Evolutionary conservation across 1,284 basidiomycete species (phyloP), one percentile per base, ranked within the genome.

Genomic region (Sanguinoderma infundibulare): DNA sequence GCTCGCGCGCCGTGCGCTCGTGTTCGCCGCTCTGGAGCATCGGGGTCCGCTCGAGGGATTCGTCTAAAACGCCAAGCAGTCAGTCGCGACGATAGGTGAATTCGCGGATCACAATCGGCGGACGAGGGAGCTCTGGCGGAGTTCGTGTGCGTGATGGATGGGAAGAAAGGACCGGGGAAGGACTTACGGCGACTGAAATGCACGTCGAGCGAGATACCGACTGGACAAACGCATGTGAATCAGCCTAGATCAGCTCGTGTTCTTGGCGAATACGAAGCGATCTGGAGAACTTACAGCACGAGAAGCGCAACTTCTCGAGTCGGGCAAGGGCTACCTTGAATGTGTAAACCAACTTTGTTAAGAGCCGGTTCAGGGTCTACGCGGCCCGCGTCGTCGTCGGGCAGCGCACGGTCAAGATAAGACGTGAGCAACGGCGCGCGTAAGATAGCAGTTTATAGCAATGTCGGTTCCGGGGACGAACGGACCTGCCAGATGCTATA

Each of bases 401-500:
- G 3, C 24, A 46, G 8, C 42, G 24, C 42, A 15, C 8, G 42
- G 42, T 8, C 42, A 46, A 46, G 24, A 46, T 28, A 26, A 5
- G 24, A 15, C 42, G 42, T 46, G 24, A 46, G 24, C 17, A 26
- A 15, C 42, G 24, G 42, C 42, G 42, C 24, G 17, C 24, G 24
- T 26, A 44, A 44, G 12, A 12, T 44, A 44, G 10, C 40, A 14
- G 4, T 44, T 12, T 44, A 24, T 44, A 44, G 40, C 20, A 46
- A 12, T 26, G 34, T 8, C 17, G 46, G 30, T 17, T 20, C n/a
- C 17, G 36, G 10, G n/a, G 60, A n/a, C n/a, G n/a, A n/a, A n/a
- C 65, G 51, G 7, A 72, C 72, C 60, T 72, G 66, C 73, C 73
- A 74, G 15, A 73, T 64, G 0, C 67, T 67, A 68, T 72, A 70